A percentile compares a stretch with the other conserved stretches of the same genome.
Conservation (phyloP, 257 asterid genomes). For the Nicotiana tomentosiformis region DNA sequence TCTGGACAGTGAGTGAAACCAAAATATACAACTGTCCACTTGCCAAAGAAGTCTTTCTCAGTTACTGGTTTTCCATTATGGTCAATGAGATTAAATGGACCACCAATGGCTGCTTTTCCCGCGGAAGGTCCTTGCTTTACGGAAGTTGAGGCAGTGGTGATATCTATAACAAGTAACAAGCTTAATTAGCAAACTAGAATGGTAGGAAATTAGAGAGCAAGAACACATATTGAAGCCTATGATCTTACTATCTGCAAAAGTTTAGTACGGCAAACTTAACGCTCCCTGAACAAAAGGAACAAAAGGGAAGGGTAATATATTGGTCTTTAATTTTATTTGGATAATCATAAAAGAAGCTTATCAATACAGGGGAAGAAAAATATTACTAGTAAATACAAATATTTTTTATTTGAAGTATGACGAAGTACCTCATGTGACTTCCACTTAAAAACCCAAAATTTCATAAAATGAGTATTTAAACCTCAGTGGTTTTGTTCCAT, state of each 20-base stretch:
- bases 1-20: conserved; percentile 98
- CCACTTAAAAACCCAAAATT: background rate
- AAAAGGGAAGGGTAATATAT: background rate
- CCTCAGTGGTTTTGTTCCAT: background rate
- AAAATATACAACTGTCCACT: conserved; percentile 78
- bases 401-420: background rate
- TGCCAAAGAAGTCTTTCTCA: conserved; percentile 73
- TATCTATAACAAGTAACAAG: conserved; percentile 37
- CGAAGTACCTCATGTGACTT: background rate
- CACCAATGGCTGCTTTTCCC: conserved; percentile 90
- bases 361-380: background rate
- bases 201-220: background rate
- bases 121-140: conserved; percentile 76
- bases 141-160: conserved; percentile 50
- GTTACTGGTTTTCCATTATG: conserved; percentile 79
- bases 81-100: conserved; percentile 83
- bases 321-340: background rate
- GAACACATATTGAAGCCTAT: background rate
- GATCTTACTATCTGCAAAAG: background rate
- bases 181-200: background rate
- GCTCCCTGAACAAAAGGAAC: background rate
- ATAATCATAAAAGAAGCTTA: background rate
- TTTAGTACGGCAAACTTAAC: background rate
- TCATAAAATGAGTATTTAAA: background rate
- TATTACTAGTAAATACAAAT: background rate